Conservation (phyloP, 1,284 basidiomycete species). For the Trichosporon sp. region DNA sequence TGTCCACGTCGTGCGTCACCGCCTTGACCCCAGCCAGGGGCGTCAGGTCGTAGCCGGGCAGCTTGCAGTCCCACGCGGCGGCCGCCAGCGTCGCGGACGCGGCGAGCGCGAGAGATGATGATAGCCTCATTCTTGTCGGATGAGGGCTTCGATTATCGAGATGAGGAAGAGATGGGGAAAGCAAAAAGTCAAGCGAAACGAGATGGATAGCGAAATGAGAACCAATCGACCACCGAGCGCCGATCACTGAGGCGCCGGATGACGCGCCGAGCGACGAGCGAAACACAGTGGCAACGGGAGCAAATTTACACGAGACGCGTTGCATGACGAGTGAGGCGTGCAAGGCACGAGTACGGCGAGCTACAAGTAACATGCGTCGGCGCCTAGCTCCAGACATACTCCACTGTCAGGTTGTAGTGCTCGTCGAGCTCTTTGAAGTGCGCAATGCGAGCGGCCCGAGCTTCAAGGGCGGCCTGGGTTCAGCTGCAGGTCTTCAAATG, state of each 20-base stretch:
- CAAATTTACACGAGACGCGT: neutral
- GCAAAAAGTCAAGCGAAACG: neutral
- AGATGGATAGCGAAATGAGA: neutral
- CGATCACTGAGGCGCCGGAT: neutral
- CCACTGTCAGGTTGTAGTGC: constrained; percentile 11
- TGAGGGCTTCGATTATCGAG: neutral
- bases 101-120: neutral
- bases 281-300: neutral
- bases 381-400: constrained; percentile 7
- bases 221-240: neutral
- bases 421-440: constrained; percentile 16
- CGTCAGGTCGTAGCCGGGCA: constrained; percentile 30
- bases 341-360: neutral
- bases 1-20: constrained; percentile 30
- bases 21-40: constrained; percentile 28
- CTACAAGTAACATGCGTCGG: neutral
- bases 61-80: neutral
- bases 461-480: neutral
- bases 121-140: neutral
- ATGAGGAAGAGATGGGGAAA: neutral
- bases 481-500: neutral
- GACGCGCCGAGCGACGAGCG: neutral
- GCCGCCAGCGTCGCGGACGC: neutral
- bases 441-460: constrained; percentile 12
- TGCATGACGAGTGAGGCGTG: too few relatives aligned